Evolutionary conservation across 148 eudicot genomes (phyloP), one percentile per base, ranked within the genome.

Genomic region (Silene uniflora): DNA sequence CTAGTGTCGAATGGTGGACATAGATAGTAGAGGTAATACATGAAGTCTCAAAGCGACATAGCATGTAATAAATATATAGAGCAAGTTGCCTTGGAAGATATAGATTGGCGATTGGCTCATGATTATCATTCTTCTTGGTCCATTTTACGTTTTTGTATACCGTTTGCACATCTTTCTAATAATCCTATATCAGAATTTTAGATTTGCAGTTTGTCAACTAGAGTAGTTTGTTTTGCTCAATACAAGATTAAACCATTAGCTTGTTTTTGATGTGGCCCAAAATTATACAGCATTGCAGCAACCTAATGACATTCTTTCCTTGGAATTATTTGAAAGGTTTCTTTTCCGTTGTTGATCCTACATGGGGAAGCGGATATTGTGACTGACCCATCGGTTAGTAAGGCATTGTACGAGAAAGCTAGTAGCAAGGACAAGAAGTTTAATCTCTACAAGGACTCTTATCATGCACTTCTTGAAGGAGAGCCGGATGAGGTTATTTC

Each of bases 341-440:
- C 92, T 69, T 79, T 92, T 84, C 97, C 99, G 55, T 79, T 95
- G 72, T 77, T 95, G 82, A 92, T 92, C 84, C 82, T 95, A 79
- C 99, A 95, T 10, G 99, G 99, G 49, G 89, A 90, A 79, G 89
- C 87, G n/a, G 99, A 95, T 75, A 66, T 49, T 25, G 94, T 95
- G 71, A 95, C 98, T 0, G 98, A 95, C 86, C 97, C 98, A 58
- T 89, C 93, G 0, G 91, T 95, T 81, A 95, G 98, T 85, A 86
- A 89, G 81, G 85, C 90, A 25, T 80, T 95, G 80, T 86, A 89
- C 52, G 93, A 95, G 77, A 90, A 87, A 79, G 96, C 96, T 8
- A 92, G 87, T 75, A 90, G 97, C 73, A 72, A 80, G 46, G 99
- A 92, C 87, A 95, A 95, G 79, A 91, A 83, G 69, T 84, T 91